Evolutionary conservation across 768 basidiomycete genomes (phyloP).

Genomic region (Lyophyllum atratum): DNA sequence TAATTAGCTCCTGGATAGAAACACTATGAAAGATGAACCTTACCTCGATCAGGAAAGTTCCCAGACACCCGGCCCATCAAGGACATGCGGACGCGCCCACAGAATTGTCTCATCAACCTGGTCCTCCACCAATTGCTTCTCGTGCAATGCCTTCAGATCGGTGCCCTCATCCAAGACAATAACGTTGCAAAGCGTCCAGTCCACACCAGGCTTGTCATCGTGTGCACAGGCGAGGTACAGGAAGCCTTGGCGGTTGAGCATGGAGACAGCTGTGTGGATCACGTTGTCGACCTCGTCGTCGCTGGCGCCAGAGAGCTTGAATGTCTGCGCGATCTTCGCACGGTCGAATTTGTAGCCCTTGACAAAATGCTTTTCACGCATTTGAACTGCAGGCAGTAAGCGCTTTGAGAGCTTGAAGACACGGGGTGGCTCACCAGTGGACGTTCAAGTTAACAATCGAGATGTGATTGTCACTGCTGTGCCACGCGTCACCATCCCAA

Average conservation of each 20-base stretch:
- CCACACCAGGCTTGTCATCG: not conserved
- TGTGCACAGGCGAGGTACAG: not conserved
- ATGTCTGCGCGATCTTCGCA: not conserved
- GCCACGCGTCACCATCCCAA: too few species aligned
- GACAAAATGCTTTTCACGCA: not conserved
- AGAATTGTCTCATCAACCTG: not conserved
- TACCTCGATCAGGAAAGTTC: not conserved
- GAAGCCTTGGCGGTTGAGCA: not conserved
- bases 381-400: not conserved
- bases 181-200: not conserved
- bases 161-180: not conserved
- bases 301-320: not conserved
- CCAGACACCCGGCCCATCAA: not conserved
- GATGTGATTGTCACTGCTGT: too few species aligned
- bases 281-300: not conserved
- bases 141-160: not conserved
- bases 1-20: not conserved
- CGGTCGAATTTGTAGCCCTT: not conserved
- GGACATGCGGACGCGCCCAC: not conserved
- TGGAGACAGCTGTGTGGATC: not conserved
- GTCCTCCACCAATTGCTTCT: not conserved
- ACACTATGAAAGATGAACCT: not conserved
- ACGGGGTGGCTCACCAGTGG: not conserved
- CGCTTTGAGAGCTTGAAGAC: not conserved
- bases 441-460: too few species aligned